phyloP scores from a whole-genome alignment of 2,329 filamentous ascomycete species.

The Neofusicoccum kwambonambiense region DNA sequence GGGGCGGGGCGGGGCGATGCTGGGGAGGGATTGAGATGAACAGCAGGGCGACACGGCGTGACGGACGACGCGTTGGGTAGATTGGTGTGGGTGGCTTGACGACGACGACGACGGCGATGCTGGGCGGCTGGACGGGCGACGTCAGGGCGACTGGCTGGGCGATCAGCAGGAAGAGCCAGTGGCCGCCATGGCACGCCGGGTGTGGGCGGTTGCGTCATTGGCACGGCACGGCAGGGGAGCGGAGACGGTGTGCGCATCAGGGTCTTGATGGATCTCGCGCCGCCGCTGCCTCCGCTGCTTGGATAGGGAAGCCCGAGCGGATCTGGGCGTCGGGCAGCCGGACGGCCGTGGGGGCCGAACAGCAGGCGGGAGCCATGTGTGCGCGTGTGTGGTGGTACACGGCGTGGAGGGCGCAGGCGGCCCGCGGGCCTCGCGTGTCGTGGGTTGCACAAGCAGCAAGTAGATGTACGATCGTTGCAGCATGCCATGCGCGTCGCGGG shows the following conservation, averaged over 20 bases:
- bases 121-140: too few relatives aligned
- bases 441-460: neutral
- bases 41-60: too few relatives aligned
- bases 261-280: neutral
- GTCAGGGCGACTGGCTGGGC: too few relatives aligned
- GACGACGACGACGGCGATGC: too few relatives aligned
- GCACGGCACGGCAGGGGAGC: neutral
- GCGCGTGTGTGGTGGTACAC: neutral
- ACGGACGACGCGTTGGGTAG: neutral
- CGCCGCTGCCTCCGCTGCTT: too few relatives aligned
- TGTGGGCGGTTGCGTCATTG: neutral
- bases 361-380: neutral
- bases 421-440: neutral
- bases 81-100: neutral
- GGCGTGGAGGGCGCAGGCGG: too few relatives aligned
- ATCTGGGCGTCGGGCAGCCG: neutral
- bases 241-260: neutral
- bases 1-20: too few relatives aligned
- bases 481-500: neutral
- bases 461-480: neutral
- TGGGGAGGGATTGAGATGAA: too few relatives aligned
- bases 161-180: too few relatives aligned
- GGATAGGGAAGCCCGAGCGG: neutral
- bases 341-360: neutral
- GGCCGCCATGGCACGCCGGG: too few relatives aligned